Evolutionary conservation across 2,329 filamentous ascomycete species (phyloP).

Genomic region (Uncinocarpus reesii): DNA sequence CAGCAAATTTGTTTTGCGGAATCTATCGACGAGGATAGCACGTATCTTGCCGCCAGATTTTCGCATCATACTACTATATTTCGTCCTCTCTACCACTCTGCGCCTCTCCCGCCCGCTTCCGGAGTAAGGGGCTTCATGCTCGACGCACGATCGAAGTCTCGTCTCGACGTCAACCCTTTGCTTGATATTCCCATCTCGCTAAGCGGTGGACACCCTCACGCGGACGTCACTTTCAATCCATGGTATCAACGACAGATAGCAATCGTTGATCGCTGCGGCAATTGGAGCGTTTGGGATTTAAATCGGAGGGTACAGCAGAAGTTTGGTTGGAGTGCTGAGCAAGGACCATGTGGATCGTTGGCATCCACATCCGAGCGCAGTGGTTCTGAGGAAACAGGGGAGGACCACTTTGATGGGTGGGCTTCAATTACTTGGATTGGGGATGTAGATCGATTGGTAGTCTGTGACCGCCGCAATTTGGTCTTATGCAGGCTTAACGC

Average conservation of each 20-base stretch:
- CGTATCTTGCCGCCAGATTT: conserved; percentile 45
- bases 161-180: conserved; percentile 39
- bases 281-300: conserved; percentile 45
- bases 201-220: conserved; percentile 41
- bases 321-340: conserved; percentile 23
- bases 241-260: conserved; percentile 49
- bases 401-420: conserved; percentile 35
- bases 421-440: conserved; percentile 34
- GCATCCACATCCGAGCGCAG: conserved; percentile 15
- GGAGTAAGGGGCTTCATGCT: conserved; percentile 13
- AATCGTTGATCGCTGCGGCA: conserved; percentile 44
- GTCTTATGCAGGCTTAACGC: conserved; percentile 29
- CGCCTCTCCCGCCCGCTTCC: conserved; percentile 21
- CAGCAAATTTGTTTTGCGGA: conserved; percentile 46
- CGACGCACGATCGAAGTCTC: conserved; percentile 27
- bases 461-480: conserved; percentile 42
- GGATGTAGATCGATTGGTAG: conserved; percentile 36
- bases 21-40: conserved; percentile 30
- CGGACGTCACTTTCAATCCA: conserved; percentile 50
- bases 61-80: conserved; percentile 40
- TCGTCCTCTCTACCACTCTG: conserved; percentile 31
- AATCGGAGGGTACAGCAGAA: conserved; percentile 25
- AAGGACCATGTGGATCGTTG: conserved; percentile 27
- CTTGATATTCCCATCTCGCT: conserved; percentile 34
- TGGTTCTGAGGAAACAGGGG: conserved; percentile 10